phyloP scores from a whole-genome alignment of 1,284 basidiomycete species.

The Austropuccinia psidii region DNA sequence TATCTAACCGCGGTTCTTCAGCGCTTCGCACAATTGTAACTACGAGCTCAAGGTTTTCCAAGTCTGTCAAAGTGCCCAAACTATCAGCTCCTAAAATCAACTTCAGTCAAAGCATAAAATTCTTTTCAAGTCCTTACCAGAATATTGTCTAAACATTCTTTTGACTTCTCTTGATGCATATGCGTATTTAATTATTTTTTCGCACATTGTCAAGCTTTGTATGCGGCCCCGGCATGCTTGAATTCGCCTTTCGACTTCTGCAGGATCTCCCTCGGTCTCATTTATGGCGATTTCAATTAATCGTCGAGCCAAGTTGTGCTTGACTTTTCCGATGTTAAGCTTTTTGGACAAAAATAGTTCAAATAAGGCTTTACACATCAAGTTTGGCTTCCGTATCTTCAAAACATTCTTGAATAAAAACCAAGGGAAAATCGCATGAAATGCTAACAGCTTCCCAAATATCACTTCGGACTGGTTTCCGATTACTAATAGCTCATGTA shows the following conservation, averaged over 20 bases:
- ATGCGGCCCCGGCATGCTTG: conserved; percentile 39
- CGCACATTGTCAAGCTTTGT: conserved; percentile 40
- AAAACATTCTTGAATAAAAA: conserved; percentile 40
- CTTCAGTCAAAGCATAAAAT: background rate
- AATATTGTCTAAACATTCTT: conserved; percentile 39
- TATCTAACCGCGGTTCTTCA: conserved; percentile 42
- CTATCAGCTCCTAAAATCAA: background rate
- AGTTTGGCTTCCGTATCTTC: conserved; percentile 39
- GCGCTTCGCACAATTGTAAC: conserved; percentile 42
- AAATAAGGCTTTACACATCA: conserved; percentile 40
- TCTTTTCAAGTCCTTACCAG: conserved; percentile 40
- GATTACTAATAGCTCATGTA: conserved; percentile 39
- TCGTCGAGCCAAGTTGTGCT: conserved; percentile 41
- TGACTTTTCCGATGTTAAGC: conserved; percentile 35
- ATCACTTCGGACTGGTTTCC: conserved; percentile 38
- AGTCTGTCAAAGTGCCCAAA: conserved; percentile 25
- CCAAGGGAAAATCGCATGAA: conserved; percentile 41
- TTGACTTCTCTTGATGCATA: conserved; percentile 40
- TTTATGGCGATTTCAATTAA: conserved; percentile 35
- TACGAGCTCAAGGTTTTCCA: conserved; percentile 41
- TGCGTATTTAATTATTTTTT: conserved; percentile 41
- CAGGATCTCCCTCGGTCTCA: conserved; percentile 40
- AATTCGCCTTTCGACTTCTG: conserved; percentile 38
- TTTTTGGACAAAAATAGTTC: conserved; percentile 40
- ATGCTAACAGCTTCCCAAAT: conserved; percentile 40